These are phyloP conservation scores for Mortierella antarctica DNA, from an alignment of 192 early-diverging fungal species.

Conservation along the genomic window DNA sequence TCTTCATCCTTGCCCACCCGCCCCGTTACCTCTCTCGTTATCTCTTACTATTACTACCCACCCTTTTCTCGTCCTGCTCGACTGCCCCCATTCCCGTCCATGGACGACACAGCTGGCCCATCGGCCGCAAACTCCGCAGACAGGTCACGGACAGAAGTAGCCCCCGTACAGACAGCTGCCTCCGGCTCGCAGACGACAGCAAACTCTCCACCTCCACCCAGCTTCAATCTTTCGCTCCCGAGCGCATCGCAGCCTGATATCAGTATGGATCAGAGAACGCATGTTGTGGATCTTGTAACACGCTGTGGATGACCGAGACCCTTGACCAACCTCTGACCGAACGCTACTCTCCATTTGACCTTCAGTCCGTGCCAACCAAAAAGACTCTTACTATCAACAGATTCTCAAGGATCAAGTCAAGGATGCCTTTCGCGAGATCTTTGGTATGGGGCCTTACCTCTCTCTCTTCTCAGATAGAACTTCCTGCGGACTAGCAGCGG, in stretches of 20 bases:
- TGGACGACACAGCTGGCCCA: slow-evolving; percentile 1
- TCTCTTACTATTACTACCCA: not conserved
- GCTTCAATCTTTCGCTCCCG: slow-evolving; percentile 65
- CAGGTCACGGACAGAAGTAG: slow-evolving; percentile 27
- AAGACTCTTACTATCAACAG: slow-evolving; percentile 86
- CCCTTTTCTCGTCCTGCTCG: not conserved
- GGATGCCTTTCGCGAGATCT: slow-evolving; percentile 67
- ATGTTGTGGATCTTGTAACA: too few species aligned
- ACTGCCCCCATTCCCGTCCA: not conserved
- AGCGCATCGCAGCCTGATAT: slow-evolving; percentile 84
- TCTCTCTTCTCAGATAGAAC: not conserved
- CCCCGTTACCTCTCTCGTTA: not conserved
- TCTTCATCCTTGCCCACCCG: not conserved
- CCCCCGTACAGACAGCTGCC: not conserved
- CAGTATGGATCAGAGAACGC: slow-evolving; percentile 40
- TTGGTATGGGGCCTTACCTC: slow-evolving; percentile 58
- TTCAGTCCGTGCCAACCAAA: slow-evolving; percentile 88
- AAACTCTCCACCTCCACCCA: slow-evolving; percentile 14
- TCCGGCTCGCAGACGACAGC: slow-evolving; percentile 1
- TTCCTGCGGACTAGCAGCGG: too few species aligned
- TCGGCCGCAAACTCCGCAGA: slow-evolving; percentile 49
- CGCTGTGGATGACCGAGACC: too few species aligned
- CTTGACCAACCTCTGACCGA: not conserved
- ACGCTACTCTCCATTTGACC: not conserved
- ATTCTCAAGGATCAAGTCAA: slow-evolving; percentile 72